Percentiles rank a stretch among this genome's conserved stretches.
Conservation (phyloP, 768 basidiomycete species). For the Coprinopsis marcescibilis region DNA sequence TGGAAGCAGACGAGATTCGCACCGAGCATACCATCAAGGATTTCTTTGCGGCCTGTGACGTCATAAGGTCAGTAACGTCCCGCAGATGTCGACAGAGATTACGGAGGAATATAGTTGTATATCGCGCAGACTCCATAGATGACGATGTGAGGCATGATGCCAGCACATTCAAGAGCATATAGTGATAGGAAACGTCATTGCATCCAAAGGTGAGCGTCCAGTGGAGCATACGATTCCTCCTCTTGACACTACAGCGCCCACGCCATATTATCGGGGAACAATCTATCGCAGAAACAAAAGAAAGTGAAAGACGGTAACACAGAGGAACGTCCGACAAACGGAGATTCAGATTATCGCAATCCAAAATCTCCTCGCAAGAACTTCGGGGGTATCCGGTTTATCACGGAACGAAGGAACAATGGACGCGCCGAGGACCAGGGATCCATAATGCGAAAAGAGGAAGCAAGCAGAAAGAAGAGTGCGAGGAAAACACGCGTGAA, state of each 20-base stretch:
- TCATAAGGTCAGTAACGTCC: slow-evolving; percentile 5
- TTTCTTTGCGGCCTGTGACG: slow-evolving; percentile 71
- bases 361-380: slow-evolving; percentile 3
- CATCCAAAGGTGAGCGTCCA: too few relatives aligned
- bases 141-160: too few relatives aligned
- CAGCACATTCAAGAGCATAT: too few relatives aligned
- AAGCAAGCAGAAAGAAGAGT: too few relatives aligned
- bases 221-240: too few relatives aligned
- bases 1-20: slow-evolving; percentile 97
- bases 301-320: too few relatives aligned
- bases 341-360: background rate
- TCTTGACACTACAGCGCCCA: too few relatives aligned
- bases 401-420: background rate
- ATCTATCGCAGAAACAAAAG: too few relatives aligned
- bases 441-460: too few relatives aligned
- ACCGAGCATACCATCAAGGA: slow-evolving; percentile 96
- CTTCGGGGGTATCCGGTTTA: background rate
- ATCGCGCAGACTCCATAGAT: background rate
- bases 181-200: too few relatives aligned
- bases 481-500: slow-evolving; percentile 1
- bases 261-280: too few relatives aligned
- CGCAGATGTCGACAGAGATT: background rate
- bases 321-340: too few relatives aligned
- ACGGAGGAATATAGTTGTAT: background rate
- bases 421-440: background rate